phyloP scores from a whole-genome alignment of 2,329 filamentous ascomycete genomes.

The Eurotiales sp. region DNA sequence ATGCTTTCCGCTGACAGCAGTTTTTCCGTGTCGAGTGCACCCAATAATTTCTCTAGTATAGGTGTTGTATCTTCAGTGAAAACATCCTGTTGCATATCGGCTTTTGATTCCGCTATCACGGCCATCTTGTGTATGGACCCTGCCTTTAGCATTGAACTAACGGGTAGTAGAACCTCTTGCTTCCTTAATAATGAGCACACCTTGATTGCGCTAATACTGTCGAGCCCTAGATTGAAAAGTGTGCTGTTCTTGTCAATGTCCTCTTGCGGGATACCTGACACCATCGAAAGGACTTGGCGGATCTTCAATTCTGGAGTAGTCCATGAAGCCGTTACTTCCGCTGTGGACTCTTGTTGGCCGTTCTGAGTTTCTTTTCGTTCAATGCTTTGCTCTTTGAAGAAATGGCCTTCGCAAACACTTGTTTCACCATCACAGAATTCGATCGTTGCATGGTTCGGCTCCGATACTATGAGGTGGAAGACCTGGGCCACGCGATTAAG shows the following conservation, averaged over 20 bases:
- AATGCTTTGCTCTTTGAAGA: conserved; percentile 16
- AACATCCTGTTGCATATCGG: conserved; percentile 14
- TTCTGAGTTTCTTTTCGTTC: conserved; percentile 1
- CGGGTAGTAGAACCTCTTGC: conserved; percentile 58
- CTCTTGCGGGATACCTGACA: conserved; percentile 58
- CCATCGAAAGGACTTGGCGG: conserved; percentile 45
- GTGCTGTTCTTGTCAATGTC: conserved; percentile 60
- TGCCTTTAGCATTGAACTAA: conserved; percentile 67
- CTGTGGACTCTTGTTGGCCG: conserved; percentile 1
- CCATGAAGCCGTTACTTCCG: conserved; percentile 20
- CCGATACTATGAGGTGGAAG: conserved; percentile 53
- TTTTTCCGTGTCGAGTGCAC: conserved; percentile 26
- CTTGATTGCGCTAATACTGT: conserved; percentile 90
- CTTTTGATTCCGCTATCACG: conserved; percentile 18
- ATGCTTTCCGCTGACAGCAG: conserved; percentile 23
- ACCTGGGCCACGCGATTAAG: conserved; percentile 58
- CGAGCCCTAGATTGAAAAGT: conserved; percentile 80
- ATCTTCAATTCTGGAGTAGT: conserved; percentile 38
- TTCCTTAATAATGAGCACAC: conserved; percentile 66
- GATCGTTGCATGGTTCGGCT: conserved; percentile 51
- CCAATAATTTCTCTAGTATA: conserved; percentile 28
- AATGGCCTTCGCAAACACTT: conserved; percentile 61
- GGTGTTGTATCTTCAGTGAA: conserved; percentile 16
- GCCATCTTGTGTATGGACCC: conserved; percentile 65
- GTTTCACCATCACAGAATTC: conserved; percentile 50